Percentiles rank a stretch among this genome's conserved stretches.
Conservation (phyloP, 73 alveolate genomes). For the Paraurostyla sp. region DNA sequence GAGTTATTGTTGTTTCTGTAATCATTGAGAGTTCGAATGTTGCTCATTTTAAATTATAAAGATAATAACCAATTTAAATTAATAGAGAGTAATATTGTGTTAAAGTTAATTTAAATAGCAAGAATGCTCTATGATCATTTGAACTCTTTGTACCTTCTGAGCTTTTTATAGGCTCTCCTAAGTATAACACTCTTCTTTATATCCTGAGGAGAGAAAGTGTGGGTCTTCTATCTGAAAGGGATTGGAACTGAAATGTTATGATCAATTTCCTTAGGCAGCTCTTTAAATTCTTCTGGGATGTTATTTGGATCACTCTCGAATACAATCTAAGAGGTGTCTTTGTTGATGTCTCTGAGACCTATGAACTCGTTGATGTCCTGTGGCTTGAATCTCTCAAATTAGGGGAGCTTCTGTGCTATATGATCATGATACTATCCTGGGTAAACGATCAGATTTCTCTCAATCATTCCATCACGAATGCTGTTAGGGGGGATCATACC, state of each 20-base stretch:
- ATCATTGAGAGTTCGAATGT: conserved; percentile 31
- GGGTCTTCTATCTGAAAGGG: not conserved
- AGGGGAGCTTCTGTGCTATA: conserved; percentile 58
- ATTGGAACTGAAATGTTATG: conserved; percentile 6
- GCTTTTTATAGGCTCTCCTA: not conserved
- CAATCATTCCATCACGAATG: conserved; percentile 51
- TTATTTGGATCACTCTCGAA: conserved; percentile 6
- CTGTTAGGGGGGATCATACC: conserved; percentile 82
- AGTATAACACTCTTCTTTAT: not conserved
- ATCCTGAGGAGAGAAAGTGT: not conserved
- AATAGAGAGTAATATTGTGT: not conserved
- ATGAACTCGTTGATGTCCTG: conserved; percentile 20
- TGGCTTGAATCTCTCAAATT: conserved; percentile 22
- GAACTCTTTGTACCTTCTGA: not conserved
- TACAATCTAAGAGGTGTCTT: not conserved
- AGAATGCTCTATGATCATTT: not conserved
- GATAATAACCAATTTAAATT: not conserved
- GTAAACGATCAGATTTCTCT: conserved; percentile 6
- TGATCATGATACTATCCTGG: conserved; percentile 68
- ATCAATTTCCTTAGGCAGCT: not conserved
- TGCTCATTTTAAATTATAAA: not conserved
- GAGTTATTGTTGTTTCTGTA: not conserved
- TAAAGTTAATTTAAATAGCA: conserved; percentile 6
- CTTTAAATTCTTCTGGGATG: conserved; percentile 26
- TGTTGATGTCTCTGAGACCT: not conserved